These are phyloP conservation scores for Syzygium syzygioides DNA, from an alignment of 441 rosid species.

Conservation along the genomic window DNA sequence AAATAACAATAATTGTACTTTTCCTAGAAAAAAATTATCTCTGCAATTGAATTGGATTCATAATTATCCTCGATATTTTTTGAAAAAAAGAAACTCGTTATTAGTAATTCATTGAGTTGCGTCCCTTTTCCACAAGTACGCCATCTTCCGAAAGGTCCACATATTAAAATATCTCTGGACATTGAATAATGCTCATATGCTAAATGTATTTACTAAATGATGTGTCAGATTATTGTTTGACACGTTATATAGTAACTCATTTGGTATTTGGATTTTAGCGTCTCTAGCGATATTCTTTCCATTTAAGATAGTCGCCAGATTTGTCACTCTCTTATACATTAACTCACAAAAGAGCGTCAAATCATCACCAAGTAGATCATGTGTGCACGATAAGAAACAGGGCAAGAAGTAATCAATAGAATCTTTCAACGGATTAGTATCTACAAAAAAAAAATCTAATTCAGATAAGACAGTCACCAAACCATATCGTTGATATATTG, in stretches of 20 bases:
- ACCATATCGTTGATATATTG: not conserved
- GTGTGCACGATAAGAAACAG: not conserved
- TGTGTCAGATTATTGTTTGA: not conserved
- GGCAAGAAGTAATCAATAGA: not conserved
- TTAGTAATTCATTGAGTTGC: not conserved
- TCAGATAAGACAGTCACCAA: not conserved
- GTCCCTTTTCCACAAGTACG: not conserved
- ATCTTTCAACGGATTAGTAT: not conserved
- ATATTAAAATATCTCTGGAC: not conserved
- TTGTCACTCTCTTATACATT: not conserved
- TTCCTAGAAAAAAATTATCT: not conserved
- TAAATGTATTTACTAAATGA: not conserved
- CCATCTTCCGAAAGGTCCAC: not conserved
- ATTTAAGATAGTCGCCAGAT: not conserved
- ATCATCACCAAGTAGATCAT: not conserved
- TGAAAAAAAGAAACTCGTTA: not conserved
- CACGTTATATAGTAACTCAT: not conserved
- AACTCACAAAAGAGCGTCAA: not conserved
- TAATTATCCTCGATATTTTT: not conserved
- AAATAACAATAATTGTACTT: not conserved
- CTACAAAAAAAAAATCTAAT: not conserved
- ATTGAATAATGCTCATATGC: not conserved
- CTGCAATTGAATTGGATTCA: not conserved
- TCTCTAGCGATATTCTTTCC: not conserved
- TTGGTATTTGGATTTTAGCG: not conserved